These are phyloP conservation scores for Skeletonema potamos DNA, from an alignment of 108 stramenopile genomes.

Conservation along the genomic window DNA sequence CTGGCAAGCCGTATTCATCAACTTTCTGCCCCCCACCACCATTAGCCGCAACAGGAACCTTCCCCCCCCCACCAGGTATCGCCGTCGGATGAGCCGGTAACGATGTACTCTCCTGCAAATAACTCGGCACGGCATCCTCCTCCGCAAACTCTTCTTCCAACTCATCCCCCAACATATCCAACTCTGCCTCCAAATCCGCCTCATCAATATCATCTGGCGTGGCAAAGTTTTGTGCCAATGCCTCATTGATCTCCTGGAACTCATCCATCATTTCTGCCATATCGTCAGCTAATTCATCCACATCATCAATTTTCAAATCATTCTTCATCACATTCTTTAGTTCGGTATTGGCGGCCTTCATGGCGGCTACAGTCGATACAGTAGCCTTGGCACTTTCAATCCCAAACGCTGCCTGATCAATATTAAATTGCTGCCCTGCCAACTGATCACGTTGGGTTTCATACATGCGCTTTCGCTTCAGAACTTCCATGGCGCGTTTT, in stretches of 20 bases:
- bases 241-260: slow-evolving; percentile 95
- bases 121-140: slow-evolving; percentile 59
- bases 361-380: slow-evolving; percentile 88
- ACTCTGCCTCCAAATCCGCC: slow-evolving; percentile 95
- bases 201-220: slow-evolving; percentile 96
- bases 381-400: slow-evolving; percentile 96
- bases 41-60: slow-evolving; percentile 33
- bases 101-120: slow-evolving; percentile 48
- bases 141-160: slow-evolving; percentile 69
- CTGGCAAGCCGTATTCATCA: slow-evolving; percentile 66
- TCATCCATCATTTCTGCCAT: slow-evolving; percentile 90
- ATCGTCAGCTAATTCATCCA: slow-evolving; percentile 95
- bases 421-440: slow-evolving; percentile 94
- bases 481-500: slow-evolving; percentile 90
- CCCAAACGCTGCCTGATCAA: slow-evolving; percentile 94
- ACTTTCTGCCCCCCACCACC: slow-evolving; percentile 19
- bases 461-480: slow-evolving; percentile 98
- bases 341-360: slow-evolving; percentile 92
- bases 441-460: slow-evolving; percentile 95
- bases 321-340: slow-evolving; percentile 86
- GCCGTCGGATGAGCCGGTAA: slow-evolving; percentile 47
- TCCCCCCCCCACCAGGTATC: slow-evolving; percentile 42
- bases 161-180: slow-evolving; percentile 95
- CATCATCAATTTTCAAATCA: slow-evolving; percentile 91
- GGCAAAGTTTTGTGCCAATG: slow-evolving; percentile 90